Conservation (phyloP, 805 yeast species). For the Grigorovia transvaalensis region DNA sequence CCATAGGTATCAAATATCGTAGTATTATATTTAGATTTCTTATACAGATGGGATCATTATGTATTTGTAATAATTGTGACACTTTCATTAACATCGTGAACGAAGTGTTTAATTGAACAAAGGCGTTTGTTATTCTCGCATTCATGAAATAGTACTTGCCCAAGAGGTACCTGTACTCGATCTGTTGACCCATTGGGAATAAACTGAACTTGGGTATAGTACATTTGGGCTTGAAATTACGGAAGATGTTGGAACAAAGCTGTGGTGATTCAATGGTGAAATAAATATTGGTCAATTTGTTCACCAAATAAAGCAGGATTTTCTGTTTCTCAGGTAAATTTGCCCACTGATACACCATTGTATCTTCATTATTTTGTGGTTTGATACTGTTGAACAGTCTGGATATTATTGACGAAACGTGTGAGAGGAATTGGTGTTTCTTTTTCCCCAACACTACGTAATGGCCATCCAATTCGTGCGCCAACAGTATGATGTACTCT, state of each 20-base stretch:
- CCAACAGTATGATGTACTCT: slow-evolving; percentile 29
- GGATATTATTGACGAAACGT: slow-evolving; percentile 43
- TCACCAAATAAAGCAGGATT: slow-evolving; percentile 44
- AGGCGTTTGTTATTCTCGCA: slow-evolving; percentile 41
- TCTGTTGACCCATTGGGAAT: slow-evolving; percentile 38
- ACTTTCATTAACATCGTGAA: slow-evolving; percentile 26
- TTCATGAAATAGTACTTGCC: slow-evolving; percentile 48
- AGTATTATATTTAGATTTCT: slow-evolving; percentile 31
- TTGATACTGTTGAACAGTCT: slow-evolving; percentile 53
- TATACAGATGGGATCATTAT: slow-evolving; percentile 16
- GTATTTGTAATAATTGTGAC: not conserved
- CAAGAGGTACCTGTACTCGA: slow-evolving; percentile 46
- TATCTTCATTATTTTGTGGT: slow-evolving; percentile 19
- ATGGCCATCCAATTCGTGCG: slow-evolving; percentile 16
- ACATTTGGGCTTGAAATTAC: slow-evolving; percentile 45
- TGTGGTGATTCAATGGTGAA: slow-evolving; percentile 34
- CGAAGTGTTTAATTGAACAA: slow-evolving; percentile 47
- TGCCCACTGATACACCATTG: slow-evolving; percentile 8
- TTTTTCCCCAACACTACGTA: slow-evolving; percentile 10
- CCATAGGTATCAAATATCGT: slow-evolving; percentile 40
- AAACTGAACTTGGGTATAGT: slow-evolving; percentile 37
- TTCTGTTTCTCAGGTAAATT: slow-evolving; percentile 31
- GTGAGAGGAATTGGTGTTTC: slow-evolving; percentile 33
- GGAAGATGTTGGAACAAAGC: slow-evolving; percentile 28
- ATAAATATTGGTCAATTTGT: slow-evolving; percentile 45